Evolutionary conservation across 202 grass and related monocot genomes (phyloP), one percentile per base, ranked within the genome.

Genomic region (Saccharum hybrid): DNA sequence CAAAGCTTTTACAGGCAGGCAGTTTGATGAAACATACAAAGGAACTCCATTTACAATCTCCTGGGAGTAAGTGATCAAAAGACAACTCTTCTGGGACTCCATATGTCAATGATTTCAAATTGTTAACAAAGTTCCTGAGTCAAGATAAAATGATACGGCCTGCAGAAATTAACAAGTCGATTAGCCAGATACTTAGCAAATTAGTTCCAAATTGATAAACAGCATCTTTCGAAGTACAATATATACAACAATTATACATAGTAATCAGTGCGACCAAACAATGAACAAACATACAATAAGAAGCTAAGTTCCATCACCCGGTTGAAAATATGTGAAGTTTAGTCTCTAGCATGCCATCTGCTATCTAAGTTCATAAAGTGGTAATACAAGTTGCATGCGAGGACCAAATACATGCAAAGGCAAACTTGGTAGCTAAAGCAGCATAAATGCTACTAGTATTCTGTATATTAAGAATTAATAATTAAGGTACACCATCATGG

Each of bases 11-110:
- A 90, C 72, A 85, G 92, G 96, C 10, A 92, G 63, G 62, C 85
- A 95, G 85, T 98, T 98, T 75, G 82, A 51, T 51, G 48, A 51
- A 51, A 51, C 48, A 51, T 51, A 51, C 48, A 51, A 51, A 51
- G 48, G 48, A 15, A 51, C 48, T 51, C 48, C 48, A 18, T 18
- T 15, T 51, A 51, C 48, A 51, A 51, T 51, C 14, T 98, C 96
- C 7, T 73, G 42, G 33, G 84, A 96, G 88, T 96, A 96, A 39
- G 96, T 89, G 78, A 99, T 87, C 72, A 86, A 57, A 82, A 99
- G 83, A 86, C 40, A 80, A 49, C 49, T 80, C 71, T 82, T 82
- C 40, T 61, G 68, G 15, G 66, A 28, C 68, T 88, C 85, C 96
- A 99, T 99, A 28, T 66, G 67, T n/a, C 23, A 41, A 75, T 37